phyloP scores from a whole-genome alignment of 2,329 filamentous ascomycete genomes.

The Aspergillus transmontanensis region DNA sequence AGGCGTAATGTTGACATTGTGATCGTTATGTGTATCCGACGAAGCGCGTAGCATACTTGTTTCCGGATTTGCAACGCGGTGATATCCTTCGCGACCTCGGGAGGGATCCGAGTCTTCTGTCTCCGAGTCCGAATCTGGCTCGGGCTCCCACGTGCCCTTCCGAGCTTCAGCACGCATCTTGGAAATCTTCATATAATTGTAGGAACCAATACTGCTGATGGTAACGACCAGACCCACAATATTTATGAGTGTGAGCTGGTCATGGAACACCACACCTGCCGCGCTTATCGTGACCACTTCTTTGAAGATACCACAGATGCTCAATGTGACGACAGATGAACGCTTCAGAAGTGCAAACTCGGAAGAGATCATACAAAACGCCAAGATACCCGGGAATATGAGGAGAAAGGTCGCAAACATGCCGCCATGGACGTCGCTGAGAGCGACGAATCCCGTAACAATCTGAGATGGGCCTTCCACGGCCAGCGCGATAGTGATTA shows the following conservation, averaged over 20 bases:
- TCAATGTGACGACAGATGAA: conserved; percentile 92
- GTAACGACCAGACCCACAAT: conserved; percentile 85
- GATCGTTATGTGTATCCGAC: conserved; percentile 19
- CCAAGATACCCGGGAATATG: conserved; percentile 85
- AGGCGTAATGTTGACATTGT: conserved; percentile 30
- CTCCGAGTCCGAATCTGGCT: conserved; percentile 30
- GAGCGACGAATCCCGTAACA: conserved; percentile 62
- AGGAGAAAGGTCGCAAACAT: conserved; percentile 71
- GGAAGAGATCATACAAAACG: conserved; percentile 94
- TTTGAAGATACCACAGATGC: conserved; percentile 97
- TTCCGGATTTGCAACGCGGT: conserved; percentile 28
- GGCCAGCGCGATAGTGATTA: conserved; percentile 78
- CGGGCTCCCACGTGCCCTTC: conserved; percentile 40
- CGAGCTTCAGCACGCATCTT: conserved; percentile 81
- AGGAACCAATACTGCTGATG: conserved; percentile 79
- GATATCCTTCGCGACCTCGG: conserved; percentile 29
- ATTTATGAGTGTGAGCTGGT: conserved; percentile 84
- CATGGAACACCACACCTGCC: conserved; percentile 84
- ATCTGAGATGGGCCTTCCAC: conserved; percentile 79
- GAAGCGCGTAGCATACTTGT: conserved; percentile 21
- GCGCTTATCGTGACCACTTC: conserved; percentile 95
- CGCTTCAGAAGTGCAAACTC: conserved; percentile 95
- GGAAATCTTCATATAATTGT: conserved; percentile 92
- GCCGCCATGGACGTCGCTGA: conserved; percentile 69
- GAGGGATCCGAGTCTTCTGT: conserved; percentile 29